Conservation (phyloP, 2,329 filamentous ascomycete genomes). For the Ophiocordyceps sinensis region DNA sequence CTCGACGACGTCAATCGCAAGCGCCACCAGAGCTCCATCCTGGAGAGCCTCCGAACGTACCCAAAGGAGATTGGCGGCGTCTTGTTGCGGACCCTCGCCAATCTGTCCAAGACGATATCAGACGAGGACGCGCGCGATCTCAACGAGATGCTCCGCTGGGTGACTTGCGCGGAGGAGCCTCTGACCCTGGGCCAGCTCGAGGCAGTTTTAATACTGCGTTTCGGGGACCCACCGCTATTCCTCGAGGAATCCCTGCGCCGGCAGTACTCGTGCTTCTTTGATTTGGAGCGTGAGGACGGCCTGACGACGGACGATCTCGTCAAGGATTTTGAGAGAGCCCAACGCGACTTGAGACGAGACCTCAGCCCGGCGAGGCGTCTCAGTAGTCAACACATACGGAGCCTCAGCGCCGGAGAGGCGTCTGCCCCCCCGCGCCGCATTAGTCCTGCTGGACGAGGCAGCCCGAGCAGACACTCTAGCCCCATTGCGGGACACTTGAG, state of each 20-base stretch:
- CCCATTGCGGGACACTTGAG: conserved; percentile 8
- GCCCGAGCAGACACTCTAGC: conserved; percentile 8
- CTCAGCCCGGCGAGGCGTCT: conserved; percentile 7
- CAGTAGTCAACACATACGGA: conserved; percentile 1
- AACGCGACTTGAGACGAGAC: conserved; percentile 11
- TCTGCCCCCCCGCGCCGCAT: conserved; percentile 3
- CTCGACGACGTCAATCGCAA: conserved; percentile 31
- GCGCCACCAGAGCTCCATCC: conserved; percentile 27
- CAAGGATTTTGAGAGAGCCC: conserved; percentile 19
- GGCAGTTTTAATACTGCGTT: conserved; percentile 25
- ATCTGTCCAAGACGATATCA: conserved; percentile 24
- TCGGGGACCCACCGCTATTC: conserved; percentile 24
- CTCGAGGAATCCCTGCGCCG: conserved; percentile 27
- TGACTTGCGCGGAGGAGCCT: conserved; percentile 27
- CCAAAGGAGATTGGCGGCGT: conserved; percentile 29
- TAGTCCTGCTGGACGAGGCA: conserved; percentile 2
- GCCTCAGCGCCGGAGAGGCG: conserved; percentile 3
- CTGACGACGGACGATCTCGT: conserved; percentile 25
- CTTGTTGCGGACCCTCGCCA: conserved; percentile 24
- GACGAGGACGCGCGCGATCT: conserved; percentile 24
- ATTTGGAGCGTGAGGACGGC: conserved; percentile 27
- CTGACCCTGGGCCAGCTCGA: conserved; percentile 29
- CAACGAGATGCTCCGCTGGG: conserved; percentile 32
- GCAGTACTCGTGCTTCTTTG: conserved; percentile 32
- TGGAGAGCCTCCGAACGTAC: conserved; percentile 27